phyloP scores from a whole-genome alignment of 257 asterid genomes.

The Eucommia ulmoides region DNA sequence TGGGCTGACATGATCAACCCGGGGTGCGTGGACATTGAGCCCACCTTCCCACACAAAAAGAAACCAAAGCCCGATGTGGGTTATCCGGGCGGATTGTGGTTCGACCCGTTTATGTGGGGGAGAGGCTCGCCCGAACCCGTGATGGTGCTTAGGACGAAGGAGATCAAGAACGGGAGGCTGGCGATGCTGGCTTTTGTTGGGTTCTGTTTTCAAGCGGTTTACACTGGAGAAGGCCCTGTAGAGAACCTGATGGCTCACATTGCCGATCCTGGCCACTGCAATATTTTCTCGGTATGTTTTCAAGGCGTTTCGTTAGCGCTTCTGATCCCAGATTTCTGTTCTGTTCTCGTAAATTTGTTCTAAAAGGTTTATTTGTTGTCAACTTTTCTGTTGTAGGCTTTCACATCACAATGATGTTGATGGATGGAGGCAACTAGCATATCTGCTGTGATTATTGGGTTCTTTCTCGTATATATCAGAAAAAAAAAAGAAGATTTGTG shows the following conservation, averaged over 20 bases:
- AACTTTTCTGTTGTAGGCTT: conserved; percentile 33
- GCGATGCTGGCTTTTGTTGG: conserved; percentile 88
- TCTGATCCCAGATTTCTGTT: neutral
- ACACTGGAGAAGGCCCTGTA: conserved; percentile 59
- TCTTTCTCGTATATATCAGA: too few relatives aligned
- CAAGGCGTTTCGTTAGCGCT: neutral
- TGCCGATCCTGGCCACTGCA: conserved; percentile 88
- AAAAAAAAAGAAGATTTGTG: too few relatives aligned
- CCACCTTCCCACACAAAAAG: conserved; percentile 36
- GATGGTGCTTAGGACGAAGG: conserved; percentile 77
- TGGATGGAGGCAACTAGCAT: too few relatives aligned
- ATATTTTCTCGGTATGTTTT: conserved; percentile 45
- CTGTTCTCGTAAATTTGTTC: neutral
- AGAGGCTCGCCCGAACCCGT: conserved; percentile 86
- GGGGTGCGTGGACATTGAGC: conserved; percentile 69
- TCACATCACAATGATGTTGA: conserved; percentile 20
- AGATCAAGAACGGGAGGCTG: conserved; percentile 80
- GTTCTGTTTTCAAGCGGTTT: conserved; percentile 70
- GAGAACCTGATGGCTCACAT: conserved; percentile 63
- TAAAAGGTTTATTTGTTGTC: neutral
- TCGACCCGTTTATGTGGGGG: conserved; percentile 83
- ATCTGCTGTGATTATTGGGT: too few relatives aligned
- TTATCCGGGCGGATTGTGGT: conserved; percentile 85
- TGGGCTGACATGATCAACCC: conserved; percentile 83
- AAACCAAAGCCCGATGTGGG: conserved; percentile 73